phyloP scores from a whole-genome alignment of 164 flowering plant species.

The Saururus chinensis region DNA sequence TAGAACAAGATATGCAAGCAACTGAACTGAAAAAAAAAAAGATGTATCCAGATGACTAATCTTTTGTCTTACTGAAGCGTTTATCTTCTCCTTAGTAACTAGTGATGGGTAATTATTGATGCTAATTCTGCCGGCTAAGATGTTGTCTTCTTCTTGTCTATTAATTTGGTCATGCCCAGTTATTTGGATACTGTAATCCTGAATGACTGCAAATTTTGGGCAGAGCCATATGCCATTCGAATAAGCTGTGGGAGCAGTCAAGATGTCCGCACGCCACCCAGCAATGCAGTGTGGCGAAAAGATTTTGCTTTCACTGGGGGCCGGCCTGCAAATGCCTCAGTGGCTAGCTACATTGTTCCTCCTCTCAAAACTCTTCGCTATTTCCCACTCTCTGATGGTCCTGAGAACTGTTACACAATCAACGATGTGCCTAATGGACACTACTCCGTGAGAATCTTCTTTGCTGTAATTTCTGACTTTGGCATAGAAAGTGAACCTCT shows the following conservation, averaged over 20 bases:
- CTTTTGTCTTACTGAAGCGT: too few relatives aligned
- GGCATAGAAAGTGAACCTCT: slow-evolving; percentile 61
- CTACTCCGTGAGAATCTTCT: slow-evolving; percentile 67
- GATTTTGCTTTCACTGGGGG: slow-evolving; percentile 94
- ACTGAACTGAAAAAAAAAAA: too few relatives aligned
- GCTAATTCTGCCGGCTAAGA: too few relatives aligned
- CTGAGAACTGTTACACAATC: slow-evolving; percentile 78
- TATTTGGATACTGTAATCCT: too few relatives aligned
- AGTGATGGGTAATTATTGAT: too few relatives aligned
- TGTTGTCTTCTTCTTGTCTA: too few relatives aligned
- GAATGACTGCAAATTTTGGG: background rate
- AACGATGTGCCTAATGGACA: slow-evolving; percentile 69
- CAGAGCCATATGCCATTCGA: slow-evolving; percentile 83
- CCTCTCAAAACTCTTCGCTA: slow-evolving; percentile 74
- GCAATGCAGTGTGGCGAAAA: slow-evolving; percentile 70
- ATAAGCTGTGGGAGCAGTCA: slow-evolving; percentile 91
- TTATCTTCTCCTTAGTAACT: too few relatives aligned
- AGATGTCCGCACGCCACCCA: slow-evolving; percentile 46
- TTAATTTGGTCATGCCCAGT: too few relatives aligned
- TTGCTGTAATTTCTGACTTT: slow-evolving; percentile 48
- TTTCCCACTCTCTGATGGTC: slow-evolving; percentile 80
- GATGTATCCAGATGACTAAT: too few relatives aligned
- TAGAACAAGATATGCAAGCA: too few relatives aligned
- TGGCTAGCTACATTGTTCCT: slow-evolving; percentile 61
- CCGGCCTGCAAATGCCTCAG: slow-evolving; percentile 52